Evolutionary conservation across 78 protist genomes (phyloP), one percentile per base, ranked within the genome.

Genomic region (Dictyostelium firmibasis): DNA sequence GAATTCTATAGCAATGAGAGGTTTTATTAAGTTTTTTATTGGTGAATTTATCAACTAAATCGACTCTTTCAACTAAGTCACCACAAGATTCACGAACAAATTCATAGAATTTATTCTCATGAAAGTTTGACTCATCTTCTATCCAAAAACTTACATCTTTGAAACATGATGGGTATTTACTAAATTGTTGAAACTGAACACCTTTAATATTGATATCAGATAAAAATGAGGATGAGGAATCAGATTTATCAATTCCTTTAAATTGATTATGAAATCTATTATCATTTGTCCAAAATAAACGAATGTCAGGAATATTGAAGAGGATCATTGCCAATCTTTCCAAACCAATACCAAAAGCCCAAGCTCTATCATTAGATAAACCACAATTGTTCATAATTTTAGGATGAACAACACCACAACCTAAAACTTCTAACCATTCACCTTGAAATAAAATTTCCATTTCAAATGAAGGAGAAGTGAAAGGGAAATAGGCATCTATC

Each of bases 311-410:
- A 47, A 98, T 96, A 36, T 85, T 97, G 29, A 96, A 98, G 20
- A 97, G 78, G 7, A 95, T 95, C 99, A 98, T 98, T n/a, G 99
- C 99, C 23, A 98, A 60, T 5, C 99, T 93, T 86, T 98, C 99
- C 38, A 98, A 77, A n/a, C 99, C 99, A 20, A 98, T 76, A 3
- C 99, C 99, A 85, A 97, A 98, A 7, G 99, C 99, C 98, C 98
- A 98, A 25, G 97, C 98, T 53, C 92, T 36, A 11, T 92, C 4
- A 35, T 97, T 75, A 0, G 35, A 78, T 5, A 25, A 5, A 8
- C 95, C 96, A 10, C 50, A 8, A 36, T 50, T 35, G 10, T 82
- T 20, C 67, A 98, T 57, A 74, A 98, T 93, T 10, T 25, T 16
- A 81, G 84, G 97, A 38, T 95, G 97, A 16, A 97, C 82, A 1